Conservation (phyloP, 1,139 yeast species). For the Candida sp. region DNA sequence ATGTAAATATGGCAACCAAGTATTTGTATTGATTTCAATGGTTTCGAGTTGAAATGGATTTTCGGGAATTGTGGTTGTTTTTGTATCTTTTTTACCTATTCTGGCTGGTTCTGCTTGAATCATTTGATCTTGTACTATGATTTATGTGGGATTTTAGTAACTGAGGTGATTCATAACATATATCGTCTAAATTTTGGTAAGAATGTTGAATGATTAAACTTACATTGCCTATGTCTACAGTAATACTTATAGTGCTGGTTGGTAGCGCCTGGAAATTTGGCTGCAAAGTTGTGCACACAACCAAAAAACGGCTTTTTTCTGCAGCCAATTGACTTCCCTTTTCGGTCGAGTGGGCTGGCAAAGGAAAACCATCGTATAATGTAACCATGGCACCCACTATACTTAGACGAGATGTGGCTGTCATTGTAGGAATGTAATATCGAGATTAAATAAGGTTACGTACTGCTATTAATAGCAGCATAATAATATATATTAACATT, state of each 20-base stretch:
- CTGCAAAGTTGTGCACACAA: background rate
- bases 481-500: too few species aligned
- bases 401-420: too few species aligned
- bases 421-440: too few species aligned
- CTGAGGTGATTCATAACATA: background rate
- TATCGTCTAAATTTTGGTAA: background rate
- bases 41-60: background rate
- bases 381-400: too few species aligned
- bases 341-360: background rate
- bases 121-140: background rate
- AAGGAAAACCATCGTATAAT: background rate
- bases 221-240: background rate
- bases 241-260: background rate
- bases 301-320: background rate
- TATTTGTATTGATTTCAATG: constrained; percentile 1
- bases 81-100: background rate
- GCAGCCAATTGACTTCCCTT: background rate
- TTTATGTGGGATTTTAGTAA: background rate
- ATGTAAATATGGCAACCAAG: constrained; percentile 2
- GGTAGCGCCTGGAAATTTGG: constrained; percentile 2
- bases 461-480: too few species aligned
- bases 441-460: too few species aligned
- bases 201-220: background rate
- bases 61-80: background rate
- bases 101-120: background rate